These are phyloP conservation scores for Trypanosoma platydactyli DNA, from an alignment of 208 protist species.

Conservation along the genomic window DNA sequence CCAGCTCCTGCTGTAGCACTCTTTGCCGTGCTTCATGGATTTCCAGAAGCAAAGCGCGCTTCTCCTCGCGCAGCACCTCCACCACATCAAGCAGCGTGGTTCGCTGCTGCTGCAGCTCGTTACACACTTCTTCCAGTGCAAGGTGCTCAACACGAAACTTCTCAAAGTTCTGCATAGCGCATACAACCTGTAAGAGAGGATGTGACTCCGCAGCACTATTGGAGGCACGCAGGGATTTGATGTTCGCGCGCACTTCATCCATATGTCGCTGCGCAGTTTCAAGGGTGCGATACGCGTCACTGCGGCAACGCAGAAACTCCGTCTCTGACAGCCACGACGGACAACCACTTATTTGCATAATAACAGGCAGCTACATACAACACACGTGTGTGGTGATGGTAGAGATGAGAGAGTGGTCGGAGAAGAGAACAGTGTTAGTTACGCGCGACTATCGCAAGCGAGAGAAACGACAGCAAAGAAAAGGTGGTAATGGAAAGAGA, in stretches of 20 bases:
- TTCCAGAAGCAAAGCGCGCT: constrained; percentile 28
- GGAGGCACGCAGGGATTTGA: constrained; percentile 1
- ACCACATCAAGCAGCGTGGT: constrained; percentile 22
- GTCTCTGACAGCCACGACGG: constrained; percentile 27
- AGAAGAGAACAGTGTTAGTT: too few relatives aligned
- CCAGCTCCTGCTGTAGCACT: constrained; percentile 20
- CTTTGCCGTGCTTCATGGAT: constrained; percentile 24
- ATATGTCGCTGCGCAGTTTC: constrained; percentile 22
- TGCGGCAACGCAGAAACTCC: constrained; percentile 22
- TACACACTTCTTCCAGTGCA: constrained; percentile 26
- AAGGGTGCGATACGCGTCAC: constrained; percentile 22
- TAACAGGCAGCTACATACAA: too few relatives aligned
- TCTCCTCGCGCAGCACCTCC: constrained; percentile 28
- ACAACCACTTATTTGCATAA: not conserved
- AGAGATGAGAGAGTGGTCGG: not conserved
- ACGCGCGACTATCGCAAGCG: too few relatives aligned
- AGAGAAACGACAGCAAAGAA: not conserved
- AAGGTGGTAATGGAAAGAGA: not conserved
- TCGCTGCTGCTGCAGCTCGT: constrained; percentile 24
- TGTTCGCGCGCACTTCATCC: constrained; percentile 19
- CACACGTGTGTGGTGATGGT: too few relatives aligned
- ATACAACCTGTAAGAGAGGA: constrained; percentile 24
- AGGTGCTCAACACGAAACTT: constrained; percentile 28
- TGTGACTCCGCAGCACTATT: constrained; percentile 19
- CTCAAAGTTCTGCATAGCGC: constrained; percentile 23